Percentiles rank a stretch among this genome's conserved stretches.
Conservation (phyloP, 1,284 basidiomycete genomes). For the Retiboletus flavoniger region DNA sequence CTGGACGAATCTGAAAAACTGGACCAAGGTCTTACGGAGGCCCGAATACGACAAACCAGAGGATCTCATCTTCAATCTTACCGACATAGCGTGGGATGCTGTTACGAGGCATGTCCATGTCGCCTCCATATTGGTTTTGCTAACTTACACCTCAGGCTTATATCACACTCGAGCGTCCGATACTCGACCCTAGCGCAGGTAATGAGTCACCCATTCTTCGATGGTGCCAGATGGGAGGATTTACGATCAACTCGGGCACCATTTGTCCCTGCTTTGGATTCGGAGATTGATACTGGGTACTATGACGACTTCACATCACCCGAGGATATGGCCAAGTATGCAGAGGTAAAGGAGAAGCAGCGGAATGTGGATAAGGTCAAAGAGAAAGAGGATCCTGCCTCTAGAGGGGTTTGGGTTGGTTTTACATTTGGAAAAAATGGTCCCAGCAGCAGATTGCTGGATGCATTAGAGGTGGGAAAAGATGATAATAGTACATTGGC, state of each 20-base stretch:
- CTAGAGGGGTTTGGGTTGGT: constrained; percentile 90
- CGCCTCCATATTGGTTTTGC: background rate
- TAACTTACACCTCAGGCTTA: constrained; percentile 46
- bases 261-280: constrained; percentile 94
- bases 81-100: constrained; percentile 95
- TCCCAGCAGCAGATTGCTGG: constrained; percentile 45
- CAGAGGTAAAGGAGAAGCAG: constrained; percentile 98
- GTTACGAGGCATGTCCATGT: constrained; percentile 67
- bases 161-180: constrained; percentile 79
- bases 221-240: constrained; percentile 70
- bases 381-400: constrained; percentile 78
- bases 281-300: constrained; percentile 95
- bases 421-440: constrained; percentile 96
- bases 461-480: constrained; percentile 37
- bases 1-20: constrained; percentile 99
- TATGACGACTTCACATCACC: constrained; percentile 94
- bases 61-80: constrained; percentile 96
- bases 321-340: constrained; percentile 98
- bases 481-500: constrained; percentile 54
- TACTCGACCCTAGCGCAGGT: constrained; percentile 76
- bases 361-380: constrained; percentile 88
- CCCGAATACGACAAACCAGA: constrained; percentile 96
- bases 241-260: constrained; percentile 83
- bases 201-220: constrained; percentile 84
- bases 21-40: constrained; percentile 86